phyloP scores from a whole-genome alignment of 306 rosid species.

The Cicer bijugum region DNA sequence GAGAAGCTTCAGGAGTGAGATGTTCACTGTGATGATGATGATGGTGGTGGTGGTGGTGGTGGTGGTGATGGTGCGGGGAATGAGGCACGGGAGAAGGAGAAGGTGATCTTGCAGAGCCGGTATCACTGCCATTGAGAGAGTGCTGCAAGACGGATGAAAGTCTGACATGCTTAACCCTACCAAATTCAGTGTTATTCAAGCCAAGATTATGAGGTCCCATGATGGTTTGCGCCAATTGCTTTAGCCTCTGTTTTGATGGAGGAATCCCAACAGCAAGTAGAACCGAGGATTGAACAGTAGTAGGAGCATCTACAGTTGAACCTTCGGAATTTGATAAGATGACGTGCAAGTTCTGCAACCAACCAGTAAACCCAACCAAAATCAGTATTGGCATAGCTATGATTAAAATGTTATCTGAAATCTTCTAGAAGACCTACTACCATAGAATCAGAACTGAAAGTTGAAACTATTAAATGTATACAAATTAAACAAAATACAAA shows the following conservation, averaged over 20 bases:
- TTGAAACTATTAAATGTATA: constrained; percentile 25
- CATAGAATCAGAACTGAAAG: constrained; percentile 38
- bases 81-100: constrained; percentile 72
- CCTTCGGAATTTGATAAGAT: constrained; percentile 71
- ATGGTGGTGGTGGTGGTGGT: constrained; percentile 63
- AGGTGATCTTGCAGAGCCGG: constrained; percentile 60
- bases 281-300: constrained; percentile 73
- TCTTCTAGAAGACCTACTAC: constrained; percentile 9
- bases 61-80: constrained; percentile 57
- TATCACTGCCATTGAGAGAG: constrained; percentile 65
- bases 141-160: constrained; percentile 78
- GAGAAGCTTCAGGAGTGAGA: constrained; percentile 64
- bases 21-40: constrained; percentile 57
- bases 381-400: constrained; percentile 34
- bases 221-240: constrained; percentile 88
- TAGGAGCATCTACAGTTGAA: constrained; percentile 75
- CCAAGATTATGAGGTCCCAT: constrained; percentile 84
- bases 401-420: constrained; percentile 37
- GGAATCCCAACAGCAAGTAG: constrained; percentile 69
- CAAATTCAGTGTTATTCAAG: constrained; percentile 82
- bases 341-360: constrained; percentile 74
- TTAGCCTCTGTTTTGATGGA: constrained; percentile 68
- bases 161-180: constrained; percentile 88
- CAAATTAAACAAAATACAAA: neutral
- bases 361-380: constrained; percentile 48